These are phyloP conservation scores for Kazachstania kunashirensis DNA, from an alignment of 805 yeast species.

Conservation along the genomic window DNA sequence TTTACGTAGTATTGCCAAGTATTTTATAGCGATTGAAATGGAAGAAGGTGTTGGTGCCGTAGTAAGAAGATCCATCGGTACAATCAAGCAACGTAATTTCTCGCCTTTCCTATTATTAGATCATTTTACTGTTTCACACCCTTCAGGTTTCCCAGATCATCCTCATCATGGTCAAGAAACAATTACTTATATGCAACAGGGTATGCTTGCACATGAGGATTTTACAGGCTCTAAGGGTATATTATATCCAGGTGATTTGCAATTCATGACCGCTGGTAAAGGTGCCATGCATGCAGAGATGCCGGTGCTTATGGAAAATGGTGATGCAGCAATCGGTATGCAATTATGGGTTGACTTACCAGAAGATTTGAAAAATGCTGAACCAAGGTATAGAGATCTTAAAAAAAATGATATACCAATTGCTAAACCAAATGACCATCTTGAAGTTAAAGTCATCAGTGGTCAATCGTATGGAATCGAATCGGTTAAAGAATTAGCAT, in stretches of 20 bases:
- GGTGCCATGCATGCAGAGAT: constrained; percentile 84
- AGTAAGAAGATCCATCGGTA: constrained; percentile 75
- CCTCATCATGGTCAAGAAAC: constrained; percentile 82
- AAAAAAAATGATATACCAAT: constrained; percentile 61
- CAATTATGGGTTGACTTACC: constrained; percentile 89
- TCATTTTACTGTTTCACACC: constrained; percentile 56
- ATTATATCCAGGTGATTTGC: constrained; percentile 72
- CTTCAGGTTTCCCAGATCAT: constrained; percentile 74
- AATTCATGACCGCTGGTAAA: constrained; percentile 88
- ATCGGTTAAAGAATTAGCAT: constrained; percentile 64
- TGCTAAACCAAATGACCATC: constrained; percentile 50
- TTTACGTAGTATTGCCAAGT: constrained; percentile 40
- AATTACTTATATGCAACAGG: constrained; percentile 56
- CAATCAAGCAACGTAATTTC: constrained; percentile 56
- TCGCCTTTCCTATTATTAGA: constrained; percentile 77
- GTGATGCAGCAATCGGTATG: constrained; percentile 52
- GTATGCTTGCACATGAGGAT: constrained; percentile 72
- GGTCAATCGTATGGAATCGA: constrained; percentile 72
- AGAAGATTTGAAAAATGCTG: constrained; percentile 45
- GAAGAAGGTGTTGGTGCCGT: constrained; percentile 84
- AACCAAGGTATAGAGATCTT: constrained; percentile 74
- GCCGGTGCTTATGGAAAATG: constrained; percentile 49
- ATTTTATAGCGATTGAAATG: constrained; percentile 54
- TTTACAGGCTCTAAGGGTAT: constrained; percentile 79
- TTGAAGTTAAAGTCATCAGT: constrained; percentile 54